phyloP scores from a whole-genome alignment of 1,139 yeast genomes.

The Diutina sp. region DNA sequence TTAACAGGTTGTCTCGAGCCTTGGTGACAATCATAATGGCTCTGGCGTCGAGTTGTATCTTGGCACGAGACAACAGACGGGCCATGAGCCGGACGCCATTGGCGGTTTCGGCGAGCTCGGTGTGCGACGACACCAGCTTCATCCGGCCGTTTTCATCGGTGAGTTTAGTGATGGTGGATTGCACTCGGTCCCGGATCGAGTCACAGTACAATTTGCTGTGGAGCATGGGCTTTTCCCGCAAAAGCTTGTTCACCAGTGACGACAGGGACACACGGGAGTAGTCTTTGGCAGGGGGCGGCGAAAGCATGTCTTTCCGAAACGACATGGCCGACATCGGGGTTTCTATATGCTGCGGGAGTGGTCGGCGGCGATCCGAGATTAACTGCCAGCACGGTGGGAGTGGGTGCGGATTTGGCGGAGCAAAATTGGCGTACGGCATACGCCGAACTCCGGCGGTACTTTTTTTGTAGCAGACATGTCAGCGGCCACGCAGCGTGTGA shows the following conservation, averaged over 20 bases:
- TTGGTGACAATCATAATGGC: conserved; percentile 75
- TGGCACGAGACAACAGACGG: conserved; percentile 60
- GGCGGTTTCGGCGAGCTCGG: conserved; percentile 72
- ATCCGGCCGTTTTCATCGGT: background rate
- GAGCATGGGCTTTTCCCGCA: conserved; percentile 18
- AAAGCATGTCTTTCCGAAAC: background rate
- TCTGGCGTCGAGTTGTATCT: conserved; percentile 55
- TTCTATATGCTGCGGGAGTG: background rate
- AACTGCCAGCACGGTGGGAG: background rate
- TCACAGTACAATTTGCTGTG: conserved; percentile 24
- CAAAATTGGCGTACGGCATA: background rate
- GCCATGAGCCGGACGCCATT: conserved; percentile 76
- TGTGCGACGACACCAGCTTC: conserved; percentile 49
- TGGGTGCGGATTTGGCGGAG: background rate
- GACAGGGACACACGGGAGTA: background rate
- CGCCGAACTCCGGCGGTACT: background rate
- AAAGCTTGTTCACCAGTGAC: background rate
- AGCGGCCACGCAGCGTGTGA: no score
- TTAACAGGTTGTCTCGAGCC: conserved; percentile 69
- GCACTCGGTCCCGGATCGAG: conserved; percentile 17
- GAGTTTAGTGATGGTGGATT: conserved; percentile 24
- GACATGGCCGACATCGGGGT: background rate
- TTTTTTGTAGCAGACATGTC: background rate
- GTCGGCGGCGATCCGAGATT: background rate
- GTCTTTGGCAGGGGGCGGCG: background rate